Evolutionary conservation across 2,329 filamentous ascomycete species (phyloP).

Genomic region (Alternaria angustiovoidea): DNA sequence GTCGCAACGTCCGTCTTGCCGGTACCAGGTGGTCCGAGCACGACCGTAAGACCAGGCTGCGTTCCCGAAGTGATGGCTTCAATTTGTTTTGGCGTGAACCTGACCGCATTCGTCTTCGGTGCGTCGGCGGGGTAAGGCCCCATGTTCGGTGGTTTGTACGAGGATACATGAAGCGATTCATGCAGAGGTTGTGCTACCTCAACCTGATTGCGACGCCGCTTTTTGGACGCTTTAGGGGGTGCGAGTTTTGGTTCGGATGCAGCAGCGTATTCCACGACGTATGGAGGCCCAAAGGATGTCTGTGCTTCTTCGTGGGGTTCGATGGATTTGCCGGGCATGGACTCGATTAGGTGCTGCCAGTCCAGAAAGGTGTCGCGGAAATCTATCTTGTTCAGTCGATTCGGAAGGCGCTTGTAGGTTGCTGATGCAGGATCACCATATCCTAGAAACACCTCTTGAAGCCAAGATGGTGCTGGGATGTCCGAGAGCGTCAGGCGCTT

Average conservation of each 20-base stretch:
- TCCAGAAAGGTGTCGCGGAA: constrained; percentile 94
- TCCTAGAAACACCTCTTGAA: constrained; percentile 96
- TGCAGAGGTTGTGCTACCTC: constrained; percentile 68
- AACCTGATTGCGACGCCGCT: constrained; percentile 79
- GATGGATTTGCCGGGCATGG: constrained; percentile 84
- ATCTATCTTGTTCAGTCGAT: constrained; percentile 80
- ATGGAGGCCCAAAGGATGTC: constrained; percentile 84
- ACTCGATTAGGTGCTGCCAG: constrained; percentile 93
- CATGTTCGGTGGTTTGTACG: constrained; percentile 86
- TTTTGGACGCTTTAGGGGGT: constrained; percentile 74
- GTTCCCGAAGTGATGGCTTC: constrained; percentile 94
- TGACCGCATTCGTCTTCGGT: constrained; percentile 81
- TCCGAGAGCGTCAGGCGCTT: constrained; percentile 84
- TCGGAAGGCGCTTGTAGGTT: constrained; percentile 82
- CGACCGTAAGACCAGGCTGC: constrained; percentile 90
- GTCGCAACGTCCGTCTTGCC: constrained; percentile 99
- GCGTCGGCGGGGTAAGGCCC: constrained; percentile 89
- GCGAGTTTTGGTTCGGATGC: constrained; percentile 52
- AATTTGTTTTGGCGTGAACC: constrained; percentile 89
- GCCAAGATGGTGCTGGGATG: constrained; percentile 85
- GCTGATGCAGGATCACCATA: constrained; percentile 93
- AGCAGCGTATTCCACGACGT: constrained; percentile 73
- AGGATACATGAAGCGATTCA: constrained; percentile 77
- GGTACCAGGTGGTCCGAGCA: constrained; percentile 94
- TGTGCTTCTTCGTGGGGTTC: constrained; percentile 77